Base-by-base conservation (phyloP, 805 yeast species). In the Candida patagonica region DNA sequence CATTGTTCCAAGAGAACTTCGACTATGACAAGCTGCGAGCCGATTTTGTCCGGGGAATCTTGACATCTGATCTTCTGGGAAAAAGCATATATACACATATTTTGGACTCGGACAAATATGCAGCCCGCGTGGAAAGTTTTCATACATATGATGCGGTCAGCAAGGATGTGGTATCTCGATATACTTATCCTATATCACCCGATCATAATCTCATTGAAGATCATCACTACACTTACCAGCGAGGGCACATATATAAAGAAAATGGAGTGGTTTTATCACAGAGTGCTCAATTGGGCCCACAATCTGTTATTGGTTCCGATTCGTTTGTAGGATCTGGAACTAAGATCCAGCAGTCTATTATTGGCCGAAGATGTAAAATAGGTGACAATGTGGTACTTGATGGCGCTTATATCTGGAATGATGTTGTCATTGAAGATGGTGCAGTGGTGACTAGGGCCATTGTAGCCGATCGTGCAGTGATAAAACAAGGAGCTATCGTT, bases 111-210 rank as follows among this genome's bases (percentile, higher is more conserved):
- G 79, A 76, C 40, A 79, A 81, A 43, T 88, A 87, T 55, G 95
- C 95, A 22, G 92, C 95, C 1, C 74, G 98, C 56, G 97, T 86
- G n/a, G 94, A 88, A 55, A 81, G 89, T 56, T 80, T 92, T 80
- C 84, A 84, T 55, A 86, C 97, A 0, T 92, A 88, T 60, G 89
- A 82, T 57, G 88, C 95, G 8, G 77, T 92, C 12, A 75, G 94
- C 12, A 92, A 84, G 60, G 97, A 92, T 58, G 75, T 88, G 30
- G 65, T 92, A 40, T 86, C 87, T 17, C 76, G 97, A 56, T 92
- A 95, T 85, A 73, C 89, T 44, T 89, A 86, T 54, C 98, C 98
- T 20, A 66, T 89, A 40, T 85, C 80, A 13, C 89, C 95, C 2
- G 97, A 89, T 48, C 68, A 87, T 40, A 88, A 89, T 58, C 63